Conservation (phyloP, 345 rosid genomes). For the Arabidopsis thaliana region TAIR10.1 NC_003075.7:5787501-5788000, state of each 20-base stretch:
- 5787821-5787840: slow-evolving; percentile 16
- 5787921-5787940: slow-evolving; percentile 88
- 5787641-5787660: slow-evolving; percentile 3
- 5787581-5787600: slow-evolving; percentile 88
- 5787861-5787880: slow-evolving; percentile 75
- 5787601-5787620: slow-evolving; percentile 67
- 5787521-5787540: slow-evolving; percentile 87
- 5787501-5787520: slow-evolving; percentile 48
- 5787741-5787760: slow-evolving; percentile 99
- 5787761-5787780: slow-evolving; percentile 7
- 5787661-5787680: slow-evolving; percentile 28
- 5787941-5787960: slow-evolving; percentile 50
- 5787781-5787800: neutral
- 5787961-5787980: neutral
- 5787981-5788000: slow-evolving; percentile 9
- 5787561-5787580: slow-evolving; percentile 94
- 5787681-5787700: slow-evolving; percentile 95
- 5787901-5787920: slow-evolving; percentile 95
- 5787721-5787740: slow-evolving; percentile 84
- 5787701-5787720: slow-evolving; percentile 99
- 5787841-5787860: slow-evolving; percentile 43
- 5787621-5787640: slow-evolving; percentile 27
- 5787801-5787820: neutral
- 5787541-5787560: slow-evolving; percentile 82
- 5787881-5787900: slow-evolving; percentile 69